phyloP scores from a whole-genome alignment of 495 filamentous ascomycete species.

The Hypoxylon rickii region DNA sequence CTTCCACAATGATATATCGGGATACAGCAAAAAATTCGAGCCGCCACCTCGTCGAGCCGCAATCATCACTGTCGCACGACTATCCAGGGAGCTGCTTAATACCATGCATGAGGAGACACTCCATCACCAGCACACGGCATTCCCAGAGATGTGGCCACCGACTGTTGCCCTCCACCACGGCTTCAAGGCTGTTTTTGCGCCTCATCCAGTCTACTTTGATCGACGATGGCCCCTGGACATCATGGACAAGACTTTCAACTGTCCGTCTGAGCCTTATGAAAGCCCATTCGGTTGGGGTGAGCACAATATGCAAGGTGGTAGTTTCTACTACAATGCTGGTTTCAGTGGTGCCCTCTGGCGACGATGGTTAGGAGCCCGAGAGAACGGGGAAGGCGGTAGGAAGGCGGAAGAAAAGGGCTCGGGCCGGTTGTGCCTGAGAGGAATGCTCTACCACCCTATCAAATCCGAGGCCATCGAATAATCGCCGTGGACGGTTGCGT shows the following conservation, averaged over 20 bases:
- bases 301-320: conserved; percentile 53
- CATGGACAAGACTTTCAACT: conserved; percentile 75
- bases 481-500: not conserved
- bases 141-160: conserved; percentile 85
- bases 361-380: conserved; percentile 51
- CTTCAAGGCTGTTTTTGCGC: conserved; percentile 83
- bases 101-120: conserved; percentile 84
- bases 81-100: conserved; percentile 71
- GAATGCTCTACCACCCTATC: conserved; percentile 81
- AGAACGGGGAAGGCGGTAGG: conserved; percentile 50
- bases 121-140: conserved; percentile 73
- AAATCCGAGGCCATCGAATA: conserved; percentile 52
- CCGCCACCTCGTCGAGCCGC: conserved; percentile 73
- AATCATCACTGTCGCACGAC: conserved; percentile 74
- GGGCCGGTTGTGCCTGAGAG: conserved; percentile 79
- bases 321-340: conserved; percentile 55
- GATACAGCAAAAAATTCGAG: conserved; percentile 67
- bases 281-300: conserved; percentile 56
- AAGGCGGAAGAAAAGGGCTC: conserved; percentile 48
- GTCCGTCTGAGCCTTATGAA: conserved; percentile 55
- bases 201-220: conserved; percentile 83
- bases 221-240: conserved; percentile 72
- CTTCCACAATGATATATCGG: conserved; percentile 68
- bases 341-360: conserved; percentile 52
- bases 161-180: conserved; percentile 79